Conservation (phyloP, 1,139 yeast genomes). For the Protomyces macrosporus region DNA sequence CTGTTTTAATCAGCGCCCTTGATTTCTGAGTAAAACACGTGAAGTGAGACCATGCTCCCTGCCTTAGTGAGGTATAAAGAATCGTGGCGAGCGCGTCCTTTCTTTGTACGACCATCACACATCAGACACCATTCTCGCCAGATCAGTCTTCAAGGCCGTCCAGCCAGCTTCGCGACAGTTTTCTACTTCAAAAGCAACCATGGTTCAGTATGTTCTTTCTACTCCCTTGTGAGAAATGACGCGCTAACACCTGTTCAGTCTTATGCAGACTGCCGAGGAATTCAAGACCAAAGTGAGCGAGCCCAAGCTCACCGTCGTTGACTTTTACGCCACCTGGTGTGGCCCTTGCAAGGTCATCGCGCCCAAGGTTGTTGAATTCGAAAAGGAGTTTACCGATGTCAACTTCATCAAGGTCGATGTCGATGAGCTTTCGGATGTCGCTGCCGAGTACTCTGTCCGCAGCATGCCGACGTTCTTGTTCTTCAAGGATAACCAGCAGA, state of each 20-base stretch:
- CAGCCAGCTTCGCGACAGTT: background rate
- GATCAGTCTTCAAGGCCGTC: background rate
- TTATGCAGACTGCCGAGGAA: conserved; percentile 43
- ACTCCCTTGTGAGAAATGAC: background rate
- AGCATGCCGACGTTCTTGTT: conserved; percentile 88
- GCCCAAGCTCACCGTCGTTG: conserved; percentile 69
- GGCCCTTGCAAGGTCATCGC: conserved; percentile 96
- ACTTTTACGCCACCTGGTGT: conserved; percentile 94
- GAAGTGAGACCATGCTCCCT: no score
- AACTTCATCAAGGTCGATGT: conserved; percentile 81
- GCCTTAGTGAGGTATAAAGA: no score
- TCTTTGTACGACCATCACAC: no score
- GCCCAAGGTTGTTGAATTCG: conserved; percentile 77
- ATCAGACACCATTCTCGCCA: background rate
- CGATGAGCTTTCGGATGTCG: conserved; percentile 68
- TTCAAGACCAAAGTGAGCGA: conserved; percentile 53
- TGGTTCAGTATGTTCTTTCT: background rate
- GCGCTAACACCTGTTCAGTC: conserved; percentile 1
- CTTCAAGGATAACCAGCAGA: conserved; percentile 67
- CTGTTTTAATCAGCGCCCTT: no score
- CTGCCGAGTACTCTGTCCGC: conserved; percentile 64
- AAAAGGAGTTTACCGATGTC: conserved; percentile 52
- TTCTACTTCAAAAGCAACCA: background rate
- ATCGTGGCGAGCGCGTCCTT: no score
- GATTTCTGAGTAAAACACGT: no score